These are phyloP conservation scores for Cordia subcordata DNA, from an alignment of 257 asterid species.

Conservation along the genomic window DNA sequence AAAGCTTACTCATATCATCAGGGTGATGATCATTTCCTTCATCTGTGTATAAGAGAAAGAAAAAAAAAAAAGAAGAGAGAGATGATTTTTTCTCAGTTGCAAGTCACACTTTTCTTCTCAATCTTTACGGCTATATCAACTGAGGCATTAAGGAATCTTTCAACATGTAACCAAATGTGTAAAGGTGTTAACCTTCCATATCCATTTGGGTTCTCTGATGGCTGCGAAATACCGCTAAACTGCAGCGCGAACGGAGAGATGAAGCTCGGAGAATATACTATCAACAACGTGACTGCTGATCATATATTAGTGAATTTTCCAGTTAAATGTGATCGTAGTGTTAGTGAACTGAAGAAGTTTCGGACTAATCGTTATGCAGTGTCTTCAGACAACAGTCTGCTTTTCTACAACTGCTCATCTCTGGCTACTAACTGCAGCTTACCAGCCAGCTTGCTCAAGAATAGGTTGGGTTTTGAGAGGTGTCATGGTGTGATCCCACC, in stretches of 20 bases:
- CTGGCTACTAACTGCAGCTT: slow-evolving; percentile 35
- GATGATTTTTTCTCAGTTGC: background rate
- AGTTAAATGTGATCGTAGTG: slow-evolving; percentile 48
- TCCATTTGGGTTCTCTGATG: slow-evolving; percentile 69
- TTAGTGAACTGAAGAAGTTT: slow-evolving; percentile 30
- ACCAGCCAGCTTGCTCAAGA: slow-evolving; percentile 23
- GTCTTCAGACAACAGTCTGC: slow-evolving; percentile 55
- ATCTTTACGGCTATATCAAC: background rate
- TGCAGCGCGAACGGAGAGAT: slow-evolving; percentile 29
- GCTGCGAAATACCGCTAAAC: slow-evolving; percentile 42
- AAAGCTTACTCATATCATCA: no score
- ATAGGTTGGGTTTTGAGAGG: slow-evolving; percentile 8
- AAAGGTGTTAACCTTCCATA: slow-evolving; percentile 21
- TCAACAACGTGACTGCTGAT: slow-evolving; percentile 50
- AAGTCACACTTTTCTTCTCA: background rate
- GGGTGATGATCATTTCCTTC: no score
- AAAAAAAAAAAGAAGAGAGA: no score
- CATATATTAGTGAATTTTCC: slow-evolving; percentile 38
- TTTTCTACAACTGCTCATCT: slow-evolving; percentile 40
- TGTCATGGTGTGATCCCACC: slow-evolving; percentile 17
- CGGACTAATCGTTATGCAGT: slow-evolving; percentile 34
- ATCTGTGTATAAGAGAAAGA: no score
- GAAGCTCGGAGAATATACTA: slow-evolving; percentile 31
- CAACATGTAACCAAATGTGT: background rate
- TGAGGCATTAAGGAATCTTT: no score